These are phyloP conservation scores for Scutellaria barbata DNA, from an alignment of 257 asterid genomes.

Conservation along the genomic window DNA sequence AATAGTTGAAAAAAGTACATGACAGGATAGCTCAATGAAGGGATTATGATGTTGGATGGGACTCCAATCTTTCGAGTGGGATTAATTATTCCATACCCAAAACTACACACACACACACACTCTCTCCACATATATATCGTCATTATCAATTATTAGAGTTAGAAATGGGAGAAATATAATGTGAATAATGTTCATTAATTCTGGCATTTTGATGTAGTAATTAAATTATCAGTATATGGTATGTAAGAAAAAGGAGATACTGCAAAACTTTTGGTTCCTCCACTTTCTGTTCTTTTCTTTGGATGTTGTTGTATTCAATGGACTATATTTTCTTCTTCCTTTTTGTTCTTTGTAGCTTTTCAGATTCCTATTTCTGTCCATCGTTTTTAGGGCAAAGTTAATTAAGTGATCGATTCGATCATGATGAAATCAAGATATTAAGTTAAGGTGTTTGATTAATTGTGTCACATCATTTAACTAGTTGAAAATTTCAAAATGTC, in stretches of 20 bases:
- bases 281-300: slow-evolving; percentile 45
- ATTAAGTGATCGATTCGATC: too few species aligned
- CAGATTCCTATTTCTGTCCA: not conserved
- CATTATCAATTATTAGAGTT: slow-evolving; percentile 18
- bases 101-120: too few species aligned
- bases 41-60: slow-evolving; percentile 58
- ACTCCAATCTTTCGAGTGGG: slow-evolving; percentile 52
- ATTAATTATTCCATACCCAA: slow-evolving; percentile 19
- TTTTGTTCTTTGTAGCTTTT: not conserved
- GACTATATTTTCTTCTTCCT: not conserved
- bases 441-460: too few species aligned
- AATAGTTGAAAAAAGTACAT: slow-evolving; percentile 57
- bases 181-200: slow-evolving; percentile 4
- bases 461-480: too few species aligned
- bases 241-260: slow-evolving; percentile 4
- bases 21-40: slow-evolving; percentile 65
- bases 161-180: slow-evolving; percentile 5
- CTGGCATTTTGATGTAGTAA: not conserved
- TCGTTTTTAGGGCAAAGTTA: too few species aligned
- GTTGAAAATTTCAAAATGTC: too few species aligned
- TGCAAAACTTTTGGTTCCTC: slow-evolving; percentile 47
- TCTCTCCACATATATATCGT: not conserved
- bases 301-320: not conserved
- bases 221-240: not conserved
- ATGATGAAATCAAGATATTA: too few species aligned